These are phyloP conservation scores for Elongisporangium anandrum DNA, from an alignment of 352 stramenopile species.

Conservation along the genomic window DNA sequence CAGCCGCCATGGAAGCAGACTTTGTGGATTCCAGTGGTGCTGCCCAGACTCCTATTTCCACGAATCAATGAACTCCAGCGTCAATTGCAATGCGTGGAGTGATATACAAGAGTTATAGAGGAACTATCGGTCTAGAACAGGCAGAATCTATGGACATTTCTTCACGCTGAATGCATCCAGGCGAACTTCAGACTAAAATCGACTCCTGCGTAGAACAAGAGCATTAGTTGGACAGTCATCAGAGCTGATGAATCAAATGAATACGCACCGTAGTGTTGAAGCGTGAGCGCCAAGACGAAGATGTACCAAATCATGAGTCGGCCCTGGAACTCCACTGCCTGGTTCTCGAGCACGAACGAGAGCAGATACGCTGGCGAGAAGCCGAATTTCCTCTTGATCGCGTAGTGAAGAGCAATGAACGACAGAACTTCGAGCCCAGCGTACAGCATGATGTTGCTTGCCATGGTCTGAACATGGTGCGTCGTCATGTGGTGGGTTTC, in stretches of 20 bases:
- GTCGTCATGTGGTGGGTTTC: not conserved
- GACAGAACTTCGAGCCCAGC: not conserved
- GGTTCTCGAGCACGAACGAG: constrained; percentile 38
- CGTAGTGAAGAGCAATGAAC: constrained; percentile 3
- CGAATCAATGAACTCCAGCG: too few species aligned
- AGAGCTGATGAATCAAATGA: too few species aligned
- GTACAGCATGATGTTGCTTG: not conserved
- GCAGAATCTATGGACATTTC: too few species aligned
- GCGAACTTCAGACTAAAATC: not conserved
- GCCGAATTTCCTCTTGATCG: constrained; percentile 15
- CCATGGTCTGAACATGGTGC: not conserved
- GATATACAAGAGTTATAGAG: too few species aligned
- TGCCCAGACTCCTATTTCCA: too few species aligned
- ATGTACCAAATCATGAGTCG: constrained; percentile 22
- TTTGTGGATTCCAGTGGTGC: too few species aligned
- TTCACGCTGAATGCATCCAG: not conserved
- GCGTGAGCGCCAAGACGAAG: constrained; percentile 20
- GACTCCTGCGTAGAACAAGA: not conserved
- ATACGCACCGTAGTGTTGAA: constrained; percentile 21
- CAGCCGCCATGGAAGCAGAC: too few species aligned
- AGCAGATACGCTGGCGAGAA: constrained; percentile 23
- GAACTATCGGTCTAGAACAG: too few species aligned
- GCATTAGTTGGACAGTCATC: too few species aligned
- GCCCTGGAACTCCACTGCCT: constrained; percentile 12
- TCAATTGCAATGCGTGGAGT: too few species aligned